phyloP scores from a whole-genome alignment of 768 basidiomycete species.

The Pisolithus tinctorius region DNA sequence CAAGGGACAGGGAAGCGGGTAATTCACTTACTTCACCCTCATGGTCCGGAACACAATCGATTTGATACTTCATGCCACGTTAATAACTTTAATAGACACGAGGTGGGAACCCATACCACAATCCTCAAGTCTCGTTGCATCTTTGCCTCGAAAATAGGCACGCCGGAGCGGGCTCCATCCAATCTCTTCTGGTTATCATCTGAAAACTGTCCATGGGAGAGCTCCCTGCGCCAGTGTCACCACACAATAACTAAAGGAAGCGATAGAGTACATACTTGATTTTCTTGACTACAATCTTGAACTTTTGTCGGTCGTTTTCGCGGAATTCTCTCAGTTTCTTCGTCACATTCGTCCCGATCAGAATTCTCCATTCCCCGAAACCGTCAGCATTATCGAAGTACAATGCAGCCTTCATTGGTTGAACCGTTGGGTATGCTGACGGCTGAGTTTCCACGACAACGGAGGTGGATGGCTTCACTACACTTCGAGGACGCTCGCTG shows the following conservation, averaged over 20 bases:
- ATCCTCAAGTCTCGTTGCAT: conserved; percentile 48
- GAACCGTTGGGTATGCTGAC: conserved; percentile 39
- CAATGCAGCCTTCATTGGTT: conserved; percentile 53
- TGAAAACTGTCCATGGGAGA: conserved; percentile 66
- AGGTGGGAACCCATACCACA: conserved; percentile 31
- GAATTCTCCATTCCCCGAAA: conserved; percentile 60
- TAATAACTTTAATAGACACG: neutral
- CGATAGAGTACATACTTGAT: conserved; percentile 41
- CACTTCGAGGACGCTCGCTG: neutral
- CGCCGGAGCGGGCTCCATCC: conserved; percentile 33
- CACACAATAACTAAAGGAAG: neutral
- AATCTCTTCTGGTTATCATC: conserved; percentile 60
- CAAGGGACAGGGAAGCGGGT: neutral
- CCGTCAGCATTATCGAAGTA: conserved; percentile 53
- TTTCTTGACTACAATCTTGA: conserved; percentile 56
- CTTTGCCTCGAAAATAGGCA: conserved; percentile 66
- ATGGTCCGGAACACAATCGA: conserved; percentile 39
- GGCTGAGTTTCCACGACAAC: conserved; percentile 7
- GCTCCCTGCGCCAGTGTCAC: conserved; percentile 39
- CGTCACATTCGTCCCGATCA: conserved; percentile 48
- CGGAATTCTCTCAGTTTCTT: conserved; percentile 42
- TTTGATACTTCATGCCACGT: conserved; percentile 35
- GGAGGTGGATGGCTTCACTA: neutral
- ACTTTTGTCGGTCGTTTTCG: conserved; percentile 38
- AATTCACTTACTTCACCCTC: conserved; percentile 21